Base-by-base conservation (phyloP, 441 rosid genomes). In the Kokia cookei region DNA sequence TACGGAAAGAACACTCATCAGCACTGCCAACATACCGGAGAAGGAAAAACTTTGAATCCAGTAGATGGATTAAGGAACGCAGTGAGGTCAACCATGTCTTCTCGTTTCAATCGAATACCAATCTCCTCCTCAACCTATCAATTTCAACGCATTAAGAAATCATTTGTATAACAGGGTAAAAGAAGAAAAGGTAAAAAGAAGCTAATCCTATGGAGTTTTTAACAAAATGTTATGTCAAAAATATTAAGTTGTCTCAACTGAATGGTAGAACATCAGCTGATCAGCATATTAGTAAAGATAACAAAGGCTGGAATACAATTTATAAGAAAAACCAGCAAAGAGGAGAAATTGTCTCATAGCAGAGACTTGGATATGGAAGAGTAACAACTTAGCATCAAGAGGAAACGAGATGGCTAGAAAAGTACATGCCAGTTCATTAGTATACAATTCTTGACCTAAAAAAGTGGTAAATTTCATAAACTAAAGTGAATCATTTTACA, bases 101-200 rank as follows among this genome's bases (percentile, higher is more conserved):
- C 92, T 1, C 84, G 81, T 24, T 82, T 93, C 74, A 95, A 80
- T 42, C 81, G 88, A 74, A 93, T 90, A 76, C 98, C 94, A 0
- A 86, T 86, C 78, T 95, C 98, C 81, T 95, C 99, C 84, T 91
- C 95, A 8, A 95, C 94, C 97, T 95, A 82, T 66, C 70, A 68
- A 35, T 69, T 53, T 51, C 29, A 78, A 35, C 13, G 45, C 40
- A 78, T 13, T 15, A 78, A 51, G 43, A 51, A 11, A 69, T 35
- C 5, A 51, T 53, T 69, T 53, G 13, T 12, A 54, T 35, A 53
- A 69, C 48, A 69, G 57, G 24, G 59, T 12, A 54, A 54, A 17
- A 54, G 24, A 54, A 54, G 10, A 1, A 6, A 7, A 15, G 45
- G 19, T 19, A 69, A 69, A 69, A 69, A 69, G 48, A 67, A 27